Base-by-base conservation (phyloP, 2,329 filamentous ascomycete genomes). In the Hirsutella thompsonii region DNA sequence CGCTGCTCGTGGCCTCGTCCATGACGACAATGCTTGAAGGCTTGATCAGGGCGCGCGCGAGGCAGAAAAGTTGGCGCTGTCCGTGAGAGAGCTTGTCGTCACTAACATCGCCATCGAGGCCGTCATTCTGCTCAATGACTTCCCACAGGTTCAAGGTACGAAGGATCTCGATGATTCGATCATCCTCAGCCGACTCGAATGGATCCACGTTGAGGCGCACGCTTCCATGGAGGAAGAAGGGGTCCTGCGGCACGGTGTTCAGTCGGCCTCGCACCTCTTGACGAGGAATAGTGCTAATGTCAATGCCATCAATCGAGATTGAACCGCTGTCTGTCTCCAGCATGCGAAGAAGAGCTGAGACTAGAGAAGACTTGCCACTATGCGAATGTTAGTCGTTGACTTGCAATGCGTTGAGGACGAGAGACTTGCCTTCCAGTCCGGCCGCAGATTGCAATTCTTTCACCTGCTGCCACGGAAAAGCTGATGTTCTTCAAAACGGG, bases 161-260 rank as follows among this genome's bases (percentile, higher is more conserved):
- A 8, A 77, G 54, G 0, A 64, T 68, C 3, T 55, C 44, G 32
- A 63, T 57, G 36, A 73, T 64, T 3, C 55, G 54, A 5, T 61
- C 58, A 36, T 72, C 63, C 3, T 55, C 55, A 36, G 54, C 54
- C 6, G 48, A 44, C 1, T 49, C 45, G 3, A 53, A 49, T 0
- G 70, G 70, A 44, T 74, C 69, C 2, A 70, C 54, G 38, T 76
- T 77, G 3, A 58, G 53, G 0, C 69, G 63, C 3, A 77, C 54
- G 0, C 55, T 68, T 1, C 67, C 70, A 1, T 61, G 61, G 4
- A 75, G 53, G 18, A 72, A 62, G 43, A 72, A 65, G 0, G 68
- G 59, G 36, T 75, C 70, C 53, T 76, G 72, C 0, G 72, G 64
- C 1, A 74, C 52, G 1, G 61, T 60, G 23, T 65, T 63, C 6